Evolutionary conservation across 345 rosid genomes (phyloP).

Genomic region (Euphorbia lathyris): DNA sequence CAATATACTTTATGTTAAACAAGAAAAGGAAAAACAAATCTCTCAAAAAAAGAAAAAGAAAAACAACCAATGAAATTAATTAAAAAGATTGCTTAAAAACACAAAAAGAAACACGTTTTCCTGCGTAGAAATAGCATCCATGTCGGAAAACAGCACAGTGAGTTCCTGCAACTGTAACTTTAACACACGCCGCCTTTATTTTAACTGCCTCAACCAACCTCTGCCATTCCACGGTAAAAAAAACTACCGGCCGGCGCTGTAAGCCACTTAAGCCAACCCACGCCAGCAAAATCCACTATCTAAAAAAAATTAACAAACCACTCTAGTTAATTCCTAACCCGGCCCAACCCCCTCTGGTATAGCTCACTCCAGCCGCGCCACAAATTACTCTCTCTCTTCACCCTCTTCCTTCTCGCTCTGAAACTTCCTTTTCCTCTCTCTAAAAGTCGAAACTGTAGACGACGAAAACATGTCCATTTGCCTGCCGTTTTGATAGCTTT

Average conservation of each 20-base stretch:
- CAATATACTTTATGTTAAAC: too few species aligned
- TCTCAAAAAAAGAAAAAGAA: too few species aligned
- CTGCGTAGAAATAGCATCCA: not conserved
- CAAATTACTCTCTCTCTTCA: not conserved
- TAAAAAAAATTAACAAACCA: slow-evolving; percentile 10
- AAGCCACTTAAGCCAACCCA: not conserved
- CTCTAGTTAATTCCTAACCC: not conserved
- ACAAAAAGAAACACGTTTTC: not conserved
- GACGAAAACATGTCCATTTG: slow-evolving; percentile 11
- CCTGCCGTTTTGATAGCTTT: not conserved
- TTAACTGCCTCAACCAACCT: slow-evolving; percentile 2
- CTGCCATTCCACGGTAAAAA: slow-evolving; percentile 2
- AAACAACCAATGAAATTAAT: too few species aligned
- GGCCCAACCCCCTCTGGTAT: not conserved
- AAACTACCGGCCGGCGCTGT: not conserved
- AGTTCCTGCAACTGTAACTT: not conserved
- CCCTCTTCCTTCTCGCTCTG: not conserved
- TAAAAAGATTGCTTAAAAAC: too few species aligned
- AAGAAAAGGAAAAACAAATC: too few species aligned
- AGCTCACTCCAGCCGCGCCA: slow-evolving; percentile 21
- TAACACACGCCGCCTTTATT: not conserved
- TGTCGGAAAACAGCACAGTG: not conserved
- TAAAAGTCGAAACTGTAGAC: not conserved
- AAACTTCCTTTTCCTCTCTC: not conserved
- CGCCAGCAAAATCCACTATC: not conserved